Evolutionary conservation across 2,329 filamentous ascomycete genomes (phyloP).

Genomic region (Claviceps paspali): DNA sequence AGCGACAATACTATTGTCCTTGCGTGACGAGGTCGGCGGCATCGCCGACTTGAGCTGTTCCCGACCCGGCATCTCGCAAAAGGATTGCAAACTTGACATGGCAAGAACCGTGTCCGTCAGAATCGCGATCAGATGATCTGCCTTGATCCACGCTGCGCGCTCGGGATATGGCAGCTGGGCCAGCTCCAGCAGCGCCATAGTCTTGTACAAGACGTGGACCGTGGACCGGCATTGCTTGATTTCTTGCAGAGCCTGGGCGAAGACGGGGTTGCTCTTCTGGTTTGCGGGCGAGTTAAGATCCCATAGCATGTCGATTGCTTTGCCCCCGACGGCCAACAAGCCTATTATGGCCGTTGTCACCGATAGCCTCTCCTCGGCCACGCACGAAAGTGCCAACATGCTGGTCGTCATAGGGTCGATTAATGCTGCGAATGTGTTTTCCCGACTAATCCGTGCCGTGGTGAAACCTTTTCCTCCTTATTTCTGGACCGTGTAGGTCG

Average conservation of each 20-base stretch:
- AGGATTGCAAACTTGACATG: slow-evolving; percentile 17
- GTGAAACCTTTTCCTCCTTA: too few species aligned
- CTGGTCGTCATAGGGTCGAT: not conserved
- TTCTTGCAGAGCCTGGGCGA: slow-evolving; percentile 19
- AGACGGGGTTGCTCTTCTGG: slow-evolving; percentile 11
- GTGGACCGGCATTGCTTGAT: slow-evolving; percentile 23
- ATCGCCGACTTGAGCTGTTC: slow-evolving; percentile 2
- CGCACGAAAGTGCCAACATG: slow-evolving; percentile 2
- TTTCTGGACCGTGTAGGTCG: too few species aligned
- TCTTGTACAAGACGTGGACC: slow-evolving; percentile 21
- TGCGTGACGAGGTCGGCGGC: not conserved
- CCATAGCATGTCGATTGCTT: slow-evolving; percentile 19
- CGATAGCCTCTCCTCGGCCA: slow-evolving; percentile 14
- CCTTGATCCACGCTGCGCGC: slow-evolving; percentile 20
- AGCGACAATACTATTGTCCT: not conserved
- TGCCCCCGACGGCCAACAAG: slow-evolving; percentile 20
- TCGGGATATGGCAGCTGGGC: slow-evolving; percentile 19
- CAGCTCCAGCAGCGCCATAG: slow-evolving; percentile 18
- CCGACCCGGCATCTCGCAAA: slow-evolving; percentile 11
- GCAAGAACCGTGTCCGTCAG: slow-evolving; percentile 22
- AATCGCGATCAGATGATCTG: slow-evolving; percentile 19
- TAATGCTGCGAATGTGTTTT: not conserved
- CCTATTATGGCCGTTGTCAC: slow-evolving; percentile 22
- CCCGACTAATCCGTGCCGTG: too few species aligned
- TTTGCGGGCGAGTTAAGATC: slow-evolving; percentile 18